These are phyloP conservation scores for Crithidia fasciculata DNA, from an alignment of 208 protist species.

Conservation along the genomic window DNA sequence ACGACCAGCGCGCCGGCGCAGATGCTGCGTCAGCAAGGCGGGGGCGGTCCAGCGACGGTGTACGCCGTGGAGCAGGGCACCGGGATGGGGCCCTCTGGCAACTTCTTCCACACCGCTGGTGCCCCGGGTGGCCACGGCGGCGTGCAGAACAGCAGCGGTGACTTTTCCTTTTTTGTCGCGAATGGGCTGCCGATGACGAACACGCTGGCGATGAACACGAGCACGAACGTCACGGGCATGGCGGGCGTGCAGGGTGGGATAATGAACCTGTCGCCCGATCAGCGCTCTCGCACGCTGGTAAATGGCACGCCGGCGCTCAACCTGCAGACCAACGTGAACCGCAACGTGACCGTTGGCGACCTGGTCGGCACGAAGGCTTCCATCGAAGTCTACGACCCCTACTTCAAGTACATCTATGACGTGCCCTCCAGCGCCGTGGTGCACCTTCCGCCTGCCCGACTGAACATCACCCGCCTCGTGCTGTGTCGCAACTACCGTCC, in stretches of 20 bases:
- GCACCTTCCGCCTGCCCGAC: slow-evolving; percentile 67
- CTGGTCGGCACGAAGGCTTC: slow-evolving; percentile 12
- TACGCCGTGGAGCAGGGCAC: slow-evolving; percentile 24
- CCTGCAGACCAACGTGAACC: slow-evolving; percentile 1
- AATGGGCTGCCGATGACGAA: slow-evolving; percentile 3
- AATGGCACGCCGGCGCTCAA: slow-evolving; percentile 4
- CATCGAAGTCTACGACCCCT: slow-evolving; percentile 63
- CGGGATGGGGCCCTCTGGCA: not conserved
- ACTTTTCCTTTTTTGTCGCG: slow-evolving; percentile 19
- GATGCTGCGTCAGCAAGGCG: slow-evolving; percentile 4
- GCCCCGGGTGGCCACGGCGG: not conserved
- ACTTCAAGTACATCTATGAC: slow-evolving; percentile 72
- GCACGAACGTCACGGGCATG: not conserved
- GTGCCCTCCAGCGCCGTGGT: slow-evolving; percentile 56
- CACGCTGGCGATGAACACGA: not conserved
- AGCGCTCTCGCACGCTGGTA: slow-evolving; percentile 11
- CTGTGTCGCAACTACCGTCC: slow-evolving; percentile 77
- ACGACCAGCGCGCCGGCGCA: slow-evolving; percentile 5
- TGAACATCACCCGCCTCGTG: slow-evolving; percentile 88
- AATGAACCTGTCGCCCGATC: slow-evolving; percentile 4
- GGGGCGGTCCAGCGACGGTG: not conserved
- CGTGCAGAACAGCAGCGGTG: slow-evolving; percentile 12
- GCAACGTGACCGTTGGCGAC: slow-evolving; percentile 3
- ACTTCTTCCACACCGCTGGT: slow-evolving; percentile 13
- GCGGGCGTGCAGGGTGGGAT: not conserved